Evolutionary conservation across 441 rosid species (phyloP), one percentile per base, ranked within the genome.

Genomic region (Populus tomentosa): DNA sequence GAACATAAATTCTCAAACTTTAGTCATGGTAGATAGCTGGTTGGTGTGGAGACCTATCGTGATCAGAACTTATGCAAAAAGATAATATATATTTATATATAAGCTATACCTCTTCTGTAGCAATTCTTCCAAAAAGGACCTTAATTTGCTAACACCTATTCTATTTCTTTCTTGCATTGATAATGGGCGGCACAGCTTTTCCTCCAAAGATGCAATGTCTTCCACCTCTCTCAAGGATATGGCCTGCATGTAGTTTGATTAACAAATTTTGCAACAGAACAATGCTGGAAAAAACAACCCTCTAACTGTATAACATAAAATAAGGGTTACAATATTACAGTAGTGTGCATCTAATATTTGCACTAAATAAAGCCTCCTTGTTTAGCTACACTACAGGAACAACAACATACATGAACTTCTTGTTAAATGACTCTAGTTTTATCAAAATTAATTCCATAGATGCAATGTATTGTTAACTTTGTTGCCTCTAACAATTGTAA

Each of bases 101-200:
- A 63, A 61, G 50, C n/a, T 53, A 71, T 77, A 93, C 97, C 97
- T 90, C 86, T 87, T 95, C 90, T 87, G 94, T 56, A 93, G 91
- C 85, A 93, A 79, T 81, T 92, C 98, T 86, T 93, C 99, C 74
- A 95, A 85, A 83, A 95, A 93, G 73, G 85, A 77, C 80, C 99
- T 88, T 78, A 95, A 88, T 85, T 92, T 93, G 89, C 98, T 95
- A 73, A 93, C 87, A 59, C 99, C 99, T 84, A 95, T 92, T 80
- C 92, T 89, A 86, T 86, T 89, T 80, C 83, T 91, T 86, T 95
- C 99, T 85, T 93, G 85, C 73, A 85, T 82, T 77, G 98, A 88
- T 81, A 95, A 85, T 73, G 87, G 64, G 71, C 98, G 95, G 73
- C 97, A 90, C 75, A 95, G 80, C 89, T 95, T 95, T 85, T 93